Evolutionary conservation across 2,329 filamentous ascomycete genomes (phyloP), one percentile per base, ranked within the genome.

Genomic region (Diplodia corticola): DNA sequence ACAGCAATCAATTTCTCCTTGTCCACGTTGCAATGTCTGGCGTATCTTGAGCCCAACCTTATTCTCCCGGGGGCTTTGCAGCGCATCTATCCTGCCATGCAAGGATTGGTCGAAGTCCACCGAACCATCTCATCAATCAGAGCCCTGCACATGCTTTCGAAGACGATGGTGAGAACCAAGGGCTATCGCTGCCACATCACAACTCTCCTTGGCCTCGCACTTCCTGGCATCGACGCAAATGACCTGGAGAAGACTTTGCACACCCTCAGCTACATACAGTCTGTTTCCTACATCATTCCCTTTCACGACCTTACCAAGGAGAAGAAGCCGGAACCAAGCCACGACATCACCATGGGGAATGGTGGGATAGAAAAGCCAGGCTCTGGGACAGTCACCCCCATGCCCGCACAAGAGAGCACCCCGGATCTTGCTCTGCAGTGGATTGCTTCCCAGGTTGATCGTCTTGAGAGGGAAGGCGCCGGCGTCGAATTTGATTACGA

Each of bases 131-230:
- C 95, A 0, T 97, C 94, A 67, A 85, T 99, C 67, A 91, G 94
- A 73, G 91, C 94, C 49, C 82, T 99, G 68, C 93, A 97, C 80
- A 92, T 96, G 84, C 87, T 98, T 68, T 91, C 93, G 69, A 92
- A 93, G 75, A 88, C 93, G 72, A 96, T 99, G 86, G 89, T 93
- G 15, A 89, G 91, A 74, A 92, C 93, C 48, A 98, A 96, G 78
- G 95, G 95, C n/a, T 97, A 95, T 76, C 87, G 95, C 68, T 98
- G 95, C 74, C 95, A 99, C 76, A 89, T 99, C 69, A 99, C 95
- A 1, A 94, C 94, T 0, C 82, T 99, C 40, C 82, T 99, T n/a
- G 95, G 94, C 5, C 84, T 99, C 67, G 92, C 94, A 4, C 82
- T 99, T 35, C 96, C 96, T 0, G 96, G 95, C 24, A 96, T 99